These are phyloP conservation scores for Juglanconis juglandina DNA, from an alignment of 2,329 filamentous ascomycete species.

Conservation along the genomic window DNA sequence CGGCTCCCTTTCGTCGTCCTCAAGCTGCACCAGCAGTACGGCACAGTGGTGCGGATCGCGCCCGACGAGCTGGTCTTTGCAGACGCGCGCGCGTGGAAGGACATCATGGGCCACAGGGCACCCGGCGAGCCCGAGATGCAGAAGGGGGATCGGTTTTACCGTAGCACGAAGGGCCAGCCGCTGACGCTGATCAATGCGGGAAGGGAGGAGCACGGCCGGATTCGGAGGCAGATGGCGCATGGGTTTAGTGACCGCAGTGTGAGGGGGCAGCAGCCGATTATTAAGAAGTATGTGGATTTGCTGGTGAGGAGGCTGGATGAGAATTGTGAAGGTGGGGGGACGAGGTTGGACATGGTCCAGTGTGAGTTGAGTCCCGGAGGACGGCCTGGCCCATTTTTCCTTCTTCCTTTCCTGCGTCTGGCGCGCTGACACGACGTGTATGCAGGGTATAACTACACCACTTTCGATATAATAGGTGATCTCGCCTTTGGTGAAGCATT, in stretches of 20 bases:
- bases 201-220: slow-evolving; percentile 10
- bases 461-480: slow-evolving; percentile 15
- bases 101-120: slow-evolving; percentile 27
- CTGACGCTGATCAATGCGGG: background rate
- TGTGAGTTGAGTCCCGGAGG: background rate
- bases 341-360: slow-evolving; percentile 1
- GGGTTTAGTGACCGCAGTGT: slow-evolving; percentile 14
- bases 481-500: slow-evolving; percentile 17
- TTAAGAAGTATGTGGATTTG: slow-evolving; percentile 10
- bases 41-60: slow-evolving; percentile 39
- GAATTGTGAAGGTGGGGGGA: background rate
- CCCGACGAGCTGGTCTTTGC: slow-evolving; percentile 41
- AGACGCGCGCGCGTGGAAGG: slow-evolving; percentile 31
- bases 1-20: slow-evolving; percentile 11
- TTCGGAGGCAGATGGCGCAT: slow-evolving; percentile 12
- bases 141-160: slow-evolving; percentile 5
- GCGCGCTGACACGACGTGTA: background rate
- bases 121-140: slow-evolving; percentile 2
- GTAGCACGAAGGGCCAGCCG: background rate
- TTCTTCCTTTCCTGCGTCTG: background rate
- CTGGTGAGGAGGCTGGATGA: slow-evolving; percentile 4
- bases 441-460: slow-evolving; percentile 16
- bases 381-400: too few relatives aligned
- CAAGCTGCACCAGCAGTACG: slow-evolving; percentile 33
- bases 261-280: slow-evolving; percentile 15